Base-by-base conservation (phyloP, 2,329 filamentous ascomycete species). In the Botrytis medusae region DNA sequence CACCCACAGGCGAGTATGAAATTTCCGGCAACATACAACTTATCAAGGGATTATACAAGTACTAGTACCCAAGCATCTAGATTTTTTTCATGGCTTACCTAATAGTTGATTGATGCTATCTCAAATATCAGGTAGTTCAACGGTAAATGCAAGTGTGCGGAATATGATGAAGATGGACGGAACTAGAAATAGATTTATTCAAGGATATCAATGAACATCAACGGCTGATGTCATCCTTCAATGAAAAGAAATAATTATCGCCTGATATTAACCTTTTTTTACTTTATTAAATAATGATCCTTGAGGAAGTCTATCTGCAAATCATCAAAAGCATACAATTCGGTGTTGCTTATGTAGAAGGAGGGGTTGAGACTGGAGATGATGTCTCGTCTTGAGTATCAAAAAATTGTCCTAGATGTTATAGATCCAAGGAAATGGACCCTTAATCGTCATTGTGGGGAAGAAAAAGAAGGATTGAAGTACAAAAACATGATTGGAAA, bases 371-470 rank as follows among this genome's bases (percentile, higher is more conserved):
- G 29, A 37, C 25, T 12, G 32, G 44, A 32, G 20, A 44, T 22
- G 37, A 25, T 65, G 42, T 34, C 44, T 48, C 46, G 29, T 25
- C 37, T 54, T 18, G 48, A 54, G 48, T 16, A n/a, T 54, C 12
- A 7, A n/a, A 16, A n/a, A 16, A 25, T 54, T n/a, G 48, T 25
- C 25, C 48, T 32, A 44, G 6, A 20, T 64, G n/a, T 64, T 64
- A 29, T 22, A 29, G 40, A 67, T 67, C 32, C 64, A 67, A 67
- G 64, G 46, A 67, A 67, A 67, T 67, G 46, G 64, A 67, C 64
- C 64, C 44, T 29, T 25, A 67, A 67, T 67, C 64, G 64, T 54
- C 64, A 68, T 68, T 54, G 64, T 68, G 64, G 64, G n/a, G 61
- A 46, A 14, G 64, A 40, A 29, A 32, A 48, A 54, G 22, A 54